Percentiles rank a stretch among this genome's conserved stretches.
Evolutionary conservation across 228 moss, liverwort and hornwort species (phyloP).

Genomic region (Sphagnum fallax): DNA sequence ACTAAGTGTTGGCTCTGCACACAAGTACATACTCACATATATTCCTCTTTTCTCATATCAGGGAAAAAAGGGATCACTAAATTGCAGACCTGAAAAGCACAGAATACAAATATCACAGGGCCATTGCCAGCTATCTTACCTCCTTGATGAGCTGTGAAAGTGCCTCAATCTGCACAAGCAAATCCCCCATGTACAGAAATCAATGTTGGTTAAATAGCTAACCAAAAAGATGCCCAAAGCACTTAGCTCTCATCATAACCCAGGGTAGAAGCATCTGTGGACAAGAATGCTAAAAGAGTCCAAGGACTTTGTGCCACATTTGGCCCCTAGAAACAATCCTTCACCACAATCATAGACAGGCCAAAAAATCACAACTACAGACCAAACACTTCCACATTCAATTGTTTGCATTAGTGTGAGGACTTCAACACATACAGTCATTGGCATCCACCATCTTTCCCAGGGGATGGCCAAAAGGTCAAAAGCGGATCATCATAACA

Average conservation of each 20-base stretch:
- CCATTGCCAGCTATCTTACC: slow-evolving; percentile 23
- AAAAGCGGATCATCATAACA: no score
- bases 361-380: no score
- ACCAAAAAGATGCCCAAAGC: not conserved
- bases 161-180: slow-evolving; percentile 50
- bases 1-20: slow-evolving; percentile 83
- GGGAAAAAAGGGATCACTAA: not conserved
- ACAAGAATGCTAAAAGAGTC: no score
- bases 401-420: no score
- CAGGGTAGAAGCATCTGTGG: not conserved
- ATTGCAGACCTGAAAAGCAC: not conserved
- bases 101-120: not conserved
- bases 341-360: no score
- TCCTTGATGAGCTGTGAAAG: slow-evolving; percentile 63
- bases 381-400: no score
- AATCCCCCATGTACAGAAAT: slow-evolving; percentile 10
- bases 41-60: no score
- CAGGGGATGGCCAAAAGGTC: no score
- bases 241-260: not conserved
- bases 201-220: not conserved
- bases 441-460: no score
- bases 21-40: not conserved
- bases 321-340: no score
- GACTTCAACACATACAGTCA: no score
- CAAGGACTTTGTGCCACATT: no score